These are phyloP conservation scores for Chrysochromulina tobinii DNA, from an alignment of 78 protist genomes.

Conservation along the genomic window DNA sequence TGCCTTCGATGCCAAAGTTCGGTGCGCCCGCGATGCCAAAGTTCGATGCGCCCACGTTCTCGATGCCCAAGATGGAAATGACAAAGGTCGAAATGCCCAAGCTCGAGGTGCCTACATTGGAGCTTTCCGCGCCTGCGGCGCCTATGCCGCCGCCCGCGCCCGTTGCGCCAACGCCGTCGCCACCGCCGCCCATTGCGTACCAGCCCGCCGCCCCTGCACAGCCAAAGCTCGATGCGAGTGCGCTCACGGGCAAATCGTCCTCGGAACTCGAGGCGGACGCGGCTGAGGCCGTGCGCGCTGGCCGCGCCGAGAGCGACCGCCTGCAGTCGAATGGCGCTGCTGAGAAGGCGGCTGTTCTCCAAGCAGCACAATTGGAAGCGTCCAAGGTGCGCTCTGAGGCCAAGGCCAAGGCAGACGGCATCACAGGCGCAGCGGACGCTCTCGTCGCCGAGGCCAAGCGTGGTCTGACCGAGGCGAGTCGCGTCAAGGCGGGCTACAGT, in stretches of 20 bases:
- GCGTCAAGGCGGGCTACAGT: background rate
- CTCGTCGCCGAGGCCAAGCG: background rate
- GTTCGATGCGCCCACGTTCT: background rate
- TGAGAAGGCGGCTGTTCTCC: background rate
- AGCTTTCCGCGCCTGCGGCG: background rate
- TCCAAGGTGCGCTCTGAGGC: background rate
- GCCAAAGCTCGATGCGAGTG: background rate
- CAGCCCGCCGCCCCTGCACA: background rate
- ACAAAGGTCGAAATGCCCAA: background rate
- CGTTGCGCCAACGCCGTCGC: background rate
- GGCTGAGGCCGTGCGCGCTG: too few relatives aligned
- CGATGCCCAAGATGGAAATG: background rate
- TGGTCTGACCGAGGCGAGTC: background rate
- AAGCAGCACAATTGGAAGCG: background rate
- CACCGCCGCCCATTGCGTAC: background rate
- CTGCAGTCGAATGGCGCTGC: background rate
- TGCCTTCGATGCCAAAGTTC: background rate
- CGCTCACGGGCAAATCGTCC: background rate
- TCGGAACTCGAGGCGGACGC: background rate
- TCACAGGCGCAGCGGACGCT: background rate
- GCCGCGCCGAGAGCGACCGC: background rate
- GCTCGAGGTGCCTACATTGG: background rate
- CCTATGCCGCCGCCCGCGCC: background rate
- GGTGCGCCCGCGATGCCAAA: background rate
- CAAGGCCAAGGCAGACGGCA: background rate